A percentile compares a stretch with the other conserved stretches of the same genome.
These are phyloP conservation scores for Haematococcus sp. DNA, from an alignment of 139 green algal genomes.

Conservation along the genomic window DNA sequence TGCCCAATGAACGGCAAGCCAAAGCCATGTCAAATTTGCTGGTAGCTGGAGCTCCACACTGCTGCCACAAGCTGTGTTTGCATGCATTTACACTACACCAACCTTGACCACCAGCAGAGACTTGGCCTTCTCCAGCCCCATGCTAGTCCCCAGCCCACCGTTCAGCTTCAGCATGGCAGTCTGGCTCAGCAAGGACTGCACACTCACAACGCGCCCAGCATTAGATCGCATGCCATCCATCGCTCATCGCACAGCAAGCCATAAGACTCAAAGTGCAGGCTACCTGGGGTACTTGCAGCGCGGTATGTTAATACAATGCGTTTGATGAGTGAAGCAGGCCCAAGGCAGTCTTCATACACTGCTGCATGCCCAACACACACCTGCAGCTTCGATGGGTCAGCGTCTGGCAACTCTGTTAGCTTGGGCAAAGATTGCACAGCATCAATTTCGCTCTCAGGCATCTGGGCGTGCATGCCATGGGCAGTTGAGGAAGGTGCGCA, in stretches of 20 bases:
- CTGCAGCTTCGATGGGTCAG: too few species aligned
- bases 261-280: too few species aligned
- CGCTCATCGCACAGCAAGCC: too few species aligned
- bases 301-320: neutral
- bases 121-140: constrained; percentile 94
- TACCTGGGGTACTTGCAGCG: neutral
- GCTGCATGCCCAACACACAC: neutral
- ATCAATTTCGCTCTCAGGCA: constrained; percentile 73
- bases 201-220: neutral
- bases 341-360: neutral
- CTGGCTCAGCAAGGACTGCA: constrained; percentile 57
- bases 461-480: constrained; percentile 47
- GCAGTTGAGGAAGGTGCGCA: neutral
- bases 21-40: too few species aligned
- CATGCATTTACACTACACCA: too few species aligned
- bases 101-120: constrained; percentile 65
- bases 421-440: constrained; percentile 61
- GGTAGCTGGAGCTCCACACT: too few species aligned
- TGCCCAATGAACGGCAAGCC: too few species aligned
- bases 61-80: too few species aligned
- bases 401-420: constrained; percentile 28
- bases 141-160: constrained; percentile 85
- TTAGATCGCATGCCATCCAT: neutral
- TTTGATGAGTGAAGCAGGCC: neutral
- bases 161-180: constrained; percentile 94